Conservation (phyloP, 805 yeast genomes). For the Barnettozyma populi region DNA sequence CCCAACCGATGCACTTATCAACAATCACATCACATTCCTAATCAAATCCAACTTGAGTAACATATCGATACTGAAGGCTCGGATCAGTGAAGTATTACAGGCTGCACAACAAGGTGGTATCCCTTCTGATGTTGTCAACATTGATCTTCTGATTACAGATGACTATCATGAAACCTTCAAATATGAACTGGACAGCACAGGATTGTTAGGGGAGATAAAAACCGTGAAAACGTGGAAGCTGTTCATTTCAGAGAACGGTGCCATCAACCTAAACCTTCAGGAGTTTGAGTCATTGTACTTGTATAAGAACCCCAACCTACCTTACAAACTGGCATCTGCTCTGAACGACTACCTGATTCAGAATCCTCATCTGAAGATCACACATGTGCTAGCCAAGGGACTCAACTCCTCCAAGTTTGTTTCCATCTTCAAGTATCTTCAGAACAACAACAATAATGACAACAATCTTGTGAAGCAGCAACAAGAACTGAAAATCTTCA, state of each 20-base stretch:
- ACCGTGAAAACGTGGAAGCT: conserved; percentile 17
- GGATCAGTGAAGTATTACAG: conserved; percentile 17
- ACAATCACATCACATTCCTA: conserved; percentile 20
- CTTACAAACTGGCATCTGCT: conserved; percentile 29
- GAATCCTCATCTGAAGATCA: conserved; percentile 41
- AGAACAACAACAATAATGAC: conserved; percentile 24
- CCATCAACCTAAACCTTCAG: conserved; percentile 10
- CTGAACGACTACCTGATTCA: conserved; percentile 41
- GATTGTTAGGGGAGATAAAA: conserved; percentile 17
- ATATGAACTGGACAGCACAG: conserved; percentile 26
- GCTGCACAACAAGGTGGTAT: conserved; percentile 5
- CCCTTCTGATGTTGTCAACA: conserved; percentile 8
- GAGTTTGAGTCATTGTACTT: conserved; percentile 34
- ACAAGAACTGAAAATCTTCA: conserved; percentile 17
- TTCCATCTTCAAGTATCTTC: conserved; percentile 32
- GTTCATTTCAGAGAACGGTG: conserved; percentile 5
- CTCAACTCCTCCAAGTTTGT: conserved; percentile 44
- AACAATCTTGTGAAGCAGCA: conserved; percentile 34
- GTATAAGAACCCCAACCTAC: conserved; percentile 28
- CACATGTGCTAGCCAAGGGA: conserved; percentile 55
- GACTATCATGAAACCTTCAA: conserved; percentile 32
- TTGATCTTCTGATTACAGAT: conserved; percentile 29
- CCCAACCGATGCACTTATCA: conserved; percentile 3
- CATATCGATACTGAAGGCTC: conserved; percentile 10
- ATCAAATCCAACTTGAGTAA: conserved; percentile 21